These are phyloP conservation scores for Botrytis fabae DNA, from an alignment of 2,329 filamentous ascomycete species.

Conservation along the genomic window DNA sequence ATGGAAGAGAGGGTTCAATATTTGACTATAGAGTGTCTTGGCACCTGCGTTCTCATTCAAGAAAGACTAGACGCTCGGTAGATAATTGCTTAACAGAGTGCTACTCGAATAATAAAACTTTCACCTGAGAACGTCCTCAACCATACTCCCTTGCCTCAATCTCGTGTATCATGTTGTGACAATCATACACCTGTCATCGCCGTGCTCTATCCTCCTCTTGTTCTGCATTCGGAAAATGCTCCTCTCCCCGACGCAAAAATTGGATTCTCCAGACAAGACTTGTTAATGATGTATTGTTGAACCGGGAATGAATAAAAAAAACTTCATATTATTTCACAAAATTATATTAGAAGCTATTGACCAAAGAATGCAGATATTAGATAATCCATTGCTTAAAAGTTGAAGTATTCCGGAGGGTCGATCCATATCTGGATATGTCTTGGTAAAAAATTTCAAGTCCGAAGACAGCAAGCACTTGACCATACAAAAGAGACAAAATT, in stretches of 20 bases:
- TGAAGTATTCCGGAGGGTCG: no score
- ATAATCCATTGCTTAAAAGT: no score
- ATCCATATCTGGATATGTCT: not conserved
- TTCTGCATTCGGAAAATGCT: not conserved
- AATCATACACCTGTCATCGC: not conserved
- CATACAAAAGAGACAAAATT: not conserved
- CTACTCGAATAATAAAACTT: not conserved
- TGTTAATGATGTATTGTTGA: no score
- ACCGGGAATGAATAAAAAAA: no score
- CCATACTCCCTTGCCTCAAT: not conserved
- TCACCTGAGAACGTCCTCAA: rapidly evolving
- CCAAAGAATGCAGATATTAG: not conserved
- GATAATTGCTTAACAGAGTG: not conserved
- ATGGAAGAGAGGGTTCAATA: not conserved
- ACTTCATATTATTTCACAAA: no score
- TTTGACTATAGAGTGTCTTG: not conserved
- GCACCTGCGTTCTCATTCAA: not conserved
- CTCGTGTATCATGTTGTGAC: not conserved
- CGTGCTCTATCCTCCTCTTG: not conserved
- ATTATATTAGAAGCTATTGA: no score
- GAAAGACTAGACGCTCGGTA: not conserved
- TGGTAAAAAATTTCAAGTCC: no score
- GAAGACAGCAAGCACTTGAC: not conserved
- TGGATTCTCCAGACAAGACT: not conserved
- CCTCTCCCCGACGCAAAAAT: not conserved